A percentile compares a stretch with the other conserved stretches of the same genome.
phyloP scores from a whole-genome alignment of 192 early-diverging fungal species.

The Coemansia sp. region DNA sequence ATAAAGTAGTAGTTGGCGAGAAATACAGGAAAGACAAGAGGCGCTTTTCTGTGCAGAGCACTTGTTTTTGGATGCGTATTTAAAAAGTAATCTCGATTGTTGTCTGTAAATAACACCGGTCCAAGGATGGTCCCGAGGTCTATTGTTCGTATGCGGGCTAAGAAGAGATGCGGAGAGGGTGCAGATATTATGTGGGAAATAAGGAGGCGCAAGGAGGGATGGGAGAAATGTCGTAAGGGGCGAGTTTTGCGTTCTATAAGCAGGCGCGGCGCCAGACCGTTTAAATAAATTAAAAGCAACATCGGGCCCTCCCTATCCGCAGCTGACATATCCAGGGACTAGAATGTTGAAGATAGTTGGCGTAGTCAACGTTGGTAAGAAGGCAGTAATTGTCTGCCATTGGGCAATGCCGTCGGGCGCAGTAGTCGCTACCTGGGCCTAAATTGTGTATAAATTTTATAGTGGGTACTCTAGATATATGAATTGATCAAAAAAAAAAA shows the following conservation, averaged over 20 bases:
- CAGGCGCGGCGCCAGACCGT: background rate
- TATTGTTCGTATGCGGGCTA: slow-evolving; percentile 8
- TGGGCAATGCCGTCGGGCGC: background rate
- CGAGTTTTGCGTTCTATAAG: background rate
- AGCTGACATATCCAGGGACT: slow-evolving; percentile 1
- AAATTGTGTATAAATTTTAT: no score
- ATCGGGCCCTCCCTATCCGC: background rate
- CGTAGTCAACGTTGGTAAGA: slow-evolving; percentile 5
- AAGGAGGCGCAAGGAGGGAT: background rate
- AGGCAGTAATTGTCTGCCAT: background rate
- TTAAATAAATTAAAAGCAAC: background rate
- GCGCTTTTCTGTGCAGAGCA: background rate
- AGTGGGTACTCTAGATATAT: no score
- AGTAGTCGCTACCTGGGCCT: background rate
- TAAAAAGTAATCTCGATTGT: slow-evolving; percentile 3
- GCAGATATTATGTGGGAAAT: background rate
- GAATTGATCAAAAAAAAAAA: no score
- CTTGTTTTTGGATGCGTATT: slow-evolving; percentile 4
- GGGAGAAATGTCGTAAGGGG: background rate
- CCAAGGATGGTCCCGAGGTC: slow-evolving; percentile 1
- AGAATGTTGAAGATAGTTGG: background rate
- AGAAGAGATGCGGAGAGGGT: slow-evolving; percentile 1
- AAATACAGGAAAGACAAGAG: slow-evolving; percentile 2
- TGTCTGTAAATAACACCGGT: slow-evolving; percentile 10
- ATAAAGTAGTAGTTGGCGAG: background rate